Base-by-base conservation (phyloP, 2,329 filamentous ascomycete genomes). In the Nemania diffusa region DNA sequence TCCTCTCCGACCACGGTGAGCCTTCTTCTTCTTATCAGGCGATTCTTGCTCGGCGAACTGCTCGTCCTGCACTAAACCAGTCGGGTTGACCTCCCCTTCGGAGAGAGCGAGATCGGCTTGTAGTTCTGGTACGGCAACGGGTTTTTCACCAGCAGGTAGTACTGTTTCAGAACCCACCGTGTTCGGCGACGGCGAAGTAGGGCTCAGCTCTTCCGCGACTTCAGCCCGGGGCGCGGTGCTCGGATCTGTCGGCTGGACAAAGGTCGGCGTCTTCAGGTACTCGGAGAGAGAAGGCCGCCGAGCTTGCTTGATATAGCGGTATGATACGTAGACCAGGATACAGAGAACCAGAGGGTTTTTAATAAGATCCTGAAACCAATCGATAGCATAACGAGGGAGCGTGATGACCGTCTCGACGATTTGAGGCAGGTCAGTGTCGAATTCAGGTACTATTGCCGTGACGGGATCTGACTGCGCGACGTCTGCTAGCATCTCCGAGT, bases 1-100 rank as follows among this genome's bases (percentile, higher is more conserved):
- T 24, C 91, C 92, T 55, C 92, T 86, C n/a, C 88, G 85, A 3
- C 92, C 92, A 62, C 91, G 85, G 62, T 91, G 90, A 0, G 87
- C 84, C 76, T 91, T 92, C 75, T 91, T 92, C 76, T 91, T 90
- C 66, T 82, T 82, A 17, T 85, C 84, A 5, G 79, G 78, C 2
- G 76, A 77, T 11, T 76, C 60, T 58, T 73, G 60, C 51, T 76
- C 75, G 0, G 70, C 72, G 7, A 68, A 57, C 48, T 74, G 74
- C 42, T 80, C 75, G 37, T 75, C 73, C 5, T 65, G 61, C 11
- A 62, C 69, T 27, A 55, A 37, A 20, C 70, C 63, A 15, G 62
- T 65, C 1, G 62, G 59, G 17, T 48, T n/a, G 13, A 57, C 55
- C 8, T 74, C 71, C 3, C 69, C 57, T 6, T 75, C 72, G 5